phyloP scores from a whole-genome alignment of 108 stramenopile genomes.

The Asterionellopsis glacialis region DNA sequence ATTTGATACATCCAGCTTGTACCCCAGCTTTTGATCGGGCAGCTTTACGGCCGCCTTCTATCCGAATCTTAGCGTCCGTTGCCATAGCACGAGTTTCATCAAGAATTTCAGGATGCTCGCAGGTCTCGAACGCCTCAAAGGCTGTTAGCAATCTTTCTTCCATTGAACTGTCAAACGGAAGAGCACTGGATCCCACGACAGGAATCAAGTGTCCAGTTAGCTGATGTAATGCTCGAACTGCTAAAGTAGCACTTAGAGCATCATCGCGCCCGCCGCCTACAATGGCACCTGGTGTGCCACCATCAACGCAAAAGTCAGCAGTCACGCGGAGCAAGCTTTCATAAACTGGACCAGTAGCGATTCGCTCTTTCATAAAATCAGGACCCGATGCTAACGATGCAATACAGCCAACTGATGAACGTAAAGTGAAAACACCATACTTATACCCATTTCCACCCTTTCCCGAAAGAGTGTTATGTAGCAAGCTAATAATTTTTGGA shows the following conservation, averaged over 20 bases:
- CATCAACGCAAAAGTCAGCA: constrained; percentile 86
- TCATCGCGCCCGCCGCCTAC: constrained; percentile 87
- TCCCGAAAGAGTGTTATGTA: constrained; percentile 87
- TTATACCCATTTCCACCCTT: constrained; percentile 89
- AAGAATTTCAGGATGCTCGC: constrained; percentile 47
- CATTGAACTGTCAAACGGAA: constrained; percentile 78
- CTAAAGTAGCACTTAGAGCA: constrained; percentile 76
- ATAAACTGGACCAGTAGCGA: constrained; percentile 80
- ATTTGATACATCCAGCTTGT: neutral
- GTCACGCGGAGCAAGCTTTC: constrained; percentile 86
- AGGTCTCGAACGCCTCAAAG: constrained; percentile 59
- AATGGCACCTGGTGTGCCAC: constrained; percentile 84
- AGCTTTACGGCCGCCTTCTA: constrained; percentile 54
- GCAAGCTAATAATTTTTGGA: constrained; percentile 80
- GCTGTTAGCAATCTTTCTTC: constrained; percentile 77
- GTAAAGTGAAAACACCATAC: constrained; percentile 87
- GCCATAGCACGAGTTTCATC: constrained; percentile 60
- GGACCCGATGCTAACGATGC: constrained; percentile 84
- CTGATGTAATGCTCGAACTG: constrained; percentile 66
- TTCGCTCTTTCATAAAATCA: constrained; percentile 89
- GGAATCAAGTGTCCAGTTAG: constrained; percentile 83
- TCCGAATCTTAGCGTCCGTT: constrained; percentile 67
- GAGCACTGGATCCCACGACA: constrained; percentile 58
- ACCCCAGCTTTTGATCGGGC: constrained; percentile 7
- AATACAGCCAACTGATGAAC: constrained; percentile 87